Evolutionary conservation across 345 rosid genomes (phyloP).

Genomic region (Citrus inodora): DNA sequence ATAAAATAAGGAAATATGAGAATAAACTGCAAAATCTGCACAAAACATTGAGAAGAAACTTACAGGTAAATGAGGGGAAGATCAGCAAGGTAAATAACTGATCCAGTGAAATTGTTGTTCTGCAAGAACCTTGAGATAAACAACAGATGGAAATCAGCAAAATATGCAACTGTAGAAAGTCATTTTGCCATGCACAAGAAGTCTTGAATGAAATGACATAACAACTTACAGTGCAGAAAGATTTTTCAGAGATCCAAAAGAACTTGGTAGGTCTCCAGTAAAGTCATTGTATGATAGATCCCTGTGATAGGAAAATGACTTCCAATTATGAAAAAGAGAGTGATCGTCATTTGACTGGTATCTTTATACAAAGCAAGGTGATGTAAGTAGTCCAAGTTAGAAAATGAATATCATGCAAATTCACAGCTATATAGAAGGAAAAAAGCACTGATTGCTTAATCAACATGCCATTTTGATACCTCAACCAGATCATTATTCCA

Average conservation of each 20-base stretch:
- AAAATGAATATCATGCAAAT: not conserved
- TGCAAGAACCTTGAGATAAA: constrained; percentile 62
- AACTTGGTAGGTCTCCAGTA: constrained; percentile 83
- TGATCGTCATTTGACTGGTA: not conserved
- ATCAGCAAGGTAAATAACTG: constrained; percentile 68
- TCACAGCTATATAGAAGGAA: not conserved
- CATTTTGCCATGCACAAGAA: not conserved
- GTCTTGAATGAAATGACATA: constrained; percentile 5
- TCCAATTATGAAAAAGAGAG: not conserved
- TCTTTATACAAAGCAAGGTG: not conserved
- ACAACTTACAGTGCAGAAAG: constrained; percentile 70
- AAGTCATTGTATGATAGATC: constrained; percentile 83
- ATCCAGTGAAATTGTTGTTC: constrained; percentile 85
- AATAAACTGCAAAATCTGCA: constrained; percentile 10
- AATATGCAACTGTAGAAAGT: not conserved
- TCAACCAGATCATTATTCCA: not conserved
- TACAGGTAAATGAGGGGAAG: constrained; percentile 82
- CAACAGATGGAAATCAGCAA: not conserved
- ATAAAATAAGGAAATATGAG: constrained; percentile 17
- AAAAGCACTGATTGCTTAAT: not conserved
- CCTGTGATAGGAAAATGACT: constrained; percentile 37
- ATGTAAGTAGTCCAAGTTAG: not conserved
- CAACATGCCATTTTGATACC: not conserved
- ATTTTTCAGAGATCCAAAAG: constrained; percentile 65
- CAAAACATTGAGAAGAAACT: constrained; percentile 20